Conservation (phyloP, 2,329 filamentous ascomycete species). For the Tolypocladium sp. region DNA sequence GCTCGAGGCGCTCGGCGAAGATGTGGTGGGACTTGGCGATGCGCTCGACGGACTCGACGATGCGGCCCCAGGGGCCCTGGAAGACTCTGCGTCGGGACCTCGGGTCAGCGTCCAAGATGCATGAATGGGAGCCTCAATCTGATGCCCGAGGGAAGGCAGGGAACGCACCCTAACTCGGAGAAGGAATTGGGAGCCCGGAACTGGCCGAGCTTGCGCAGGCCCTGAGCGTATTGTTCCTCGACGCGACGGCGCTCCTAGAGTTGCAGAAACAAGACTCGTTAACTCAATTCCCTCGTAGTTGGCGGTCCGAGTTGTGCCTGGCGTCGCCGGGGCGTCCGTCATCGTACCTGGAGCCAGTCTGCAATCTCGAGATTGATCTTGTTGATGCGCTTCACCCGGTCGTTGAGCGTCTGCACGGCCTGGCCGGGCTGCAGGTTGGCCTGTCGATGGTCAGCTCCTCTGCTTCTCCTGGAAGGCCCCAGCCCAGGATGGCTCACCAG, state of each 20-base stretch:
- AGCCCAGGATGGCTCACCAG: constrained; percentile 55
- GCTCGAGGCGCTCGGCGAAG: constrained; percentile 73
- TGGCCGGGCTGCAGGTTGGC: constrained; percentile 71
- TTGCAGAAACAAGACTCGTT: background rate
- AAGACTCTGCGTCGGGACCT: constrained; percentile 59
- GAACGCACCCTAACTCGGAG: constrained; percentile 75
- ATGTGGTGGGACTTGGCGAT: constrained; percentile 77
- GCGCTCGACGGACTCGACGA: constrained; percentile 69
- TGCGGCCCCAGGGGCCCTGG: constrained; percentile 79
- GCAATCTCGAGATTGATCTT: constrained; percentile 85
- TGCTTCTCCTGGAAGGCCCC: background rate
- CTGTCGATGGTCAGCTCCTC: constrained; percentile 32
- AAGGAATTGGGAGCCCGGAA: constrained; percentile 65
- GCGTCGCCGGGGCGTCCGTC: background rate
- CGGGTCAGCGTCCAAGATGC: constrained; percentile 7
- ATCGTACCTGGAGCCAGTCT: constrained; percentile 85
- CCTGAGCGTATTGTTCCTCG: constrained; percentile 81
- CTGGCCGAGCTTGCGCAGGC: constrained; percentile 70
- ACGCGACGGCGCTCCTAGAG: constrained; percentile 80
- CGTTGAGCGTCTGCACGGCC: constrained; percentile 72
- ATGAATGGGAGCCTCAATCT: background rate
- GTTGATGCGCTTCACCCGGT: constrained; percentile 78
- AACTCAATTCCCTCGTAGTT: background rate
- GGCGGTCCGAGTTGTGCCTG: background rate
- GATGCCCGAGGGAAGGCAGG: background rate